Conservation (phyloP, 805 yeast species). For the Teunomyces atbi region DNA sequence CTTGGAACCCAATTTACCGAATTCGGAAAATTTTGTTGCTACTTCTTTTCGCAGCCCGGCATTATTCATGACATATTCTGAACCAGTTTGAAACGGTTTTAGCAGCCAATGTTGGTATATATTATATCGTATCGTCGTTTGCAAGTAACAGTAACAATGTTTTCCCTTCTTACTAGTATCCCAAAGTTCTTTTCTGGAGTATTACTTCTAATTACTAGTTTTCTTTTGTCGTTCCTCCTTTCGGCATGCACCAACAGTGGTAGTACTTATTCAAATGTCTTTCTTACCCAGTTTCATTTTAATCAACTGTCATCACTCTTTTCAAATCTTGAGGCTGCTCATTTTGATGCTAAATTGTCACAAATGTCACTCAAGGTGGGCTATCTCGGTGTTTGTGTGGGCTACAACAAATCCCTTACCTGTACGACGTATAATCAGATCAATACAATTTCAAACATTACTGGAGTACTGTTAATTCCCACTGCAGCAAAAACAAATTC, state of each 20-base stretch:
- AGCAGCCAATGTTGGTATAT: background rate
- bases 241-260: slow-evolving; percentile 50
- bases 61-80: background rate
- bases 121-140: background rate
- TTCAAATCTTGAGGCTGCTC: slow-evolving; percentile 32
- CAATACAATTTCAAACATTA: slow-evolving; percentile 17
- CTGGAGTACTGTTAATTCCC: slow-evolving; percentile 35
- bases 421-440: slow-evolving; percentile 37
- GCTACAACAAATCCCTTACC: slow-evolving; percentile 25
- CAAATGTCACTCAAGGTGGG: slow-evolving; percentile 50
- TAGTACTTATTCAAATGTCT: slow-evolving; percentile 47
- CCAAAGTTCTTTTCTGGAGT: background rate
- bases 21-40: background rate
- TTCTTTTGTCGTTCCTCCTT: slow-evolving; percentile 53
- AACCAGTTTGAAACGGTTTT: background rate
- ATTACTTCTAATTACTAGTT: slow-evolving; percentile 11
- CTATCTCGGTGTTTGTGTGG: slow-evolving; percentile 56
- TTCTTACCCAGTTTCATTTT: slow-evolving; percentile 48
- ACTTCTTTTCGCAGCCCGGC: background rate
- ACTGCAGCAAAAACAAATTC: slow-evolving; percentile 17
- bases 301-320: slow-evolving; percentile 45
- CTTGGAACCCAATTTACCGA: background rate
- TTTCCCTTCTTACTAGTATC: background rate
- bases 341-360: slow-evolving; percentile 27
- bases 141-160: background rate